phyloP scores from a whole-genome alignment of 306 rosid species.

The Medicago ruthenica region DNA sequence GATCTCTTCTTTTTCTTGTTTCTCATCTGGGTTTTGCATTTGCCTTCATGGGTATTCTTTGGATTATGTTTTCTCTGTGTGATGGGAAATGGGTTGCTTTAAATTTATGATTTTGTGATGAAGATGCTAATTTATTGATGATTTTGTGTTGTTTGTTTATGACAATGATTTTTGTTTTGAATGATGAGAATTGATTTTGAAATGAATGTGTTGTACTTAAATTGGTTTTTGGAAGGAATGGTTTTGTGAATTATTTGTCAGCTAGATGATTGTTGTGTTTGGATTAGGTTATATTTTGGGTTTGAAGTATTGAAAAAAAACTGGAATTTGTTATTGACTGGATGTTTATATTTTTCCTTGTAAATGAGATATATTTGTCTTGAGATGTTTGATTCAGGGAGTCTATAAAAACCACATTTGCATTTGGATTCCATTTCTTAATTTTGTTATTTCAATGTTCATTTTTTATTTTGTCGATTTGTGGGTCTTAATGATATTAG shows the following conservation, averaged over 20 bases:
- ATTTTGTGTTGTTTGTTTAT: not conserved
- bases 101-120: not conserved
- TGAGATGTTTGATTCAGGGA: too few relatives aligned
- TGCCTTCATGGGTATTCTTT: not conserved
- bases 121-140: not conserved
- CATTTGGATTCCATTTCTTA: not conserved
- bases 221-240: not conserved
- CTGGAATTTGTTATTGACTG: not conserved
- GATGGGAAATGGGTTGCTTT: not conserved
- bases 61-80: not conserved
- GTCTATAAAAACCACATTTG: too few relatives aligned
- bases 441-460: not conserved
- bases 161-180: not conserved
- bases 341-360: too few relatives aligned
- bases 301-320: not conserved
- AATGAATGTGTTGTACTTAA: not conserved
- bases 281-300: constrained; percentile 10
- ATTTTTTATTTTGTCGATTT: not conserved
- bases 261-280: constrained; percentile 7
- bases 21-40: not conserved
- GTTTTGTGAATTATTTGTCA: not conserved
- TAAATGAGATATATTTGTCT: too few relatives aligned
- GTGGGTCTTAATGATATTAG: not conserved
- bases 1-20: constrained; percentile 4
- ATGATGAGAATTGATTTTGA: not conserved